Evolutionary conservation across 768 basidiomycete species (phyloP).

Genomic region (Piloderma croceum): DNA sequence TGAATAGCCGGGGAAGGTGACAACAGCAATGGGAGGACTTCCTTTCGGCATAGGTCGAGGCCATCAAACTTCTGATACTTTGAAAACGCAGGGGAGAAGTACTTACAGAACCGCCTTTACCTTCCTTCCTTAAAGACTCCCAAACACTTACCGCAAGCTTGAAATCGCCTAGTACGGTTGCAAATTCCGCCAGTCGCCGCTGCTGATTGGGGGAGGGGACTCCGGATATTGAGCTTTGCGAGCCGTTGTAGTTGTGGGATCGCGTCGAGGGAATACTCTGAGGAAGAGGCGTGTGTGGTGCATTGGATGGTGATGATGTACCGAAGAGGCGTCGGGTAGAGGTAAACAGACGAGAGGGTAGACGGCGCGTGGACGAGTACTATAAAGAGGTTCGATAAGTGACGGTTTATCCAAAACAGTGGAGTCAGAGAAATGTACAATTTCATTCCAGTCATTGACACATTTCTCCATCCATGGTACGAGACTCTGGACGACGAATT

Average conservation of each 20-base stretch:
- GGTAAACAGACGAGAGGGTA: constrained; percentile 83
- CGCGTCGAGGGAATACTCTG: constrained; percentile 33
- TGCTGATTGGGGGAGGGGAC: constrained; percentile 55
- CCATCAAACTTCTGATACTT: neutral
- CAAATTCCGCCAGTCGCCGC: constrained; percentile 91
- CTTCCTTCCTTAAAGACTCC: constrained; percentile 84
- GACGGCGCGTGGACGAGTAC: constrained; percentile 68
- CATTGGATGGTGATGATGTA: constrained; percentile 45
- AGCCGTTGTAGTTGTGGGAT: constrained; percentile 33
- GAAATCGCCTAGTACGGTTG: constrained; percentile 86
- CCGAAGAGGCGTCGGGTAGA: constrained; percentile 84
- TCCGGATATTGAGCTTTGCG: constrained; percentile 21
- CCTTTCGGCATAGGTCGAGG: constrained; percentile 37
- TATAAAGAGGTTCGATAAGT: constrained; percentile 21
- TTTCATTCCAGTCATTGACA: constrained; percentile 92
- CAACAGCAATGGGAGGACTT: constrained; percentile 72
- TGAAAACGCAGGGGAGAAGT: neutral
- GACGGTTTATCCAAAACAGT: neutral
- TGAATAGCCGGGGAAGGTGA: constrained; percentile 59
- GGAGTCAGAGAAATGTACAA: constrained; percentile 33
- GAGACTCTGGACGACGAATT: constrained; percentile 84
- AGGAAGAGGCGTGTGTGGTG: constrained; percentile 37
- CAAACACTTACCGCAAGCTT: constrained; percentile 79
- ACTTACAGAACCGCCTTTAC: constrained; percentile 80
- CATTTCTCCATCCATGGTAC: constrained; percentile 97